phyloP scores from a whole-genome alignment of 1,139 yeast species.

The Saccharomycopsis phalli region DNA sequence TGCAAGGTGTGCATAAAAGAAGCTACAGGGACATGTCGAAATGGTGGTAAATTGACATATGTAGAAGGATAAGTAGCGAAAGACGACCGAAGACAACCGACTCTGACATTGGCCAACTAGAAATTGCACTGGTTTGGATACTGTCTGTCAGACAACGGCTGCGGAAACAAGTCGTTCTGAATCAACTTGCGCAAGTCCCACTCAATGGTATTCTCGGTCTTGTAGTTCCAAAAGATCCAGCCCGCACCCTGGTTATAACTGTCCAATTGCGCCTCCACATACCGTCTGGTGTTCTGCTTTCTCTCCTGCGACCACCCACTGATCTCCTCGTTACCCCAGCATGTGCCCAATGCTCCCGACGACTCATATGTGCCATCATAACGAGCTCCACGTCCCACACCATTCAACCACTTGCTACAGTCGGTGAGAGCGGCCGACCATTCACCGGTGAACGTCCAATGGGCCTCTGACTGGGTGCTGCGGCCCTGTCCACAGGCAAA shows the following conservation, averaged over 20 bases:
- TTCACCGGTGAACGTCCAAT: constrained; percentile 82
- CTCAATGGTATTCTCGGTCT: constrained; percentile 75
- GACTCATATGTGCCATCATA: constrained; percentile 60
- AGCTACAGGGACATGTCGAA: too few species aligned
- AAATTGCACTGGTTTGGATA: constrained; percentile 62
- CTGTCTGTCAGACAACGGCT: constrained; percentile 56
- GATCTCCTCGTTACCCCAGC: constrained; percentile 49
- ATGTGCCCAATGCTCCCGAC: constrained; percentile 50
- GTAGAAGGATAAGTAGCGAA: too few species aligned
- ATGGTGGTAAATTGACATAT: too few species aligned
- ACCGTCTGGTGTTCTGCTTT: constrained; percentile 52
- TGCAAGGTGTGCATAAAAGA: too few species aligned
- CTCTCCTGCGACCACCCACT: constrained; percentile 53
- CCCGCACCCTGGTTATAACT: constrained; percentile 62
- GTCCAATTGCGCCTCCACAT: constrained; percentile 84
- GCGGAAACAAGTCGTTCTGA: constrained; percentile 62
- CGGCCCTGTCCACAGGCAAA: constrained; percentile 59
- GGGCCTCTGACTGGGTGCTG: constrained; percentile 41
- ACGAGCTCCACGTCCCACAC: constrained; percentile 83
- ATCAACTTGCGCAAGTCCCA: constrained; percentile 72
- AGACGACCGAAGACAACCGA: background rate
- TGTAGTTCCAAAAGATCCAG: constrained; percentile 92
- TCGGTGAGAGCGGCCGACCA: constrained; percentile 94
- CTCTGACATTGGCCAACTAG: too few species aligned
- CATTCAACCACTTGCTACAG: constrained; percentile 87